Evolutionary conservation across 306 rosid species (phyloP), one percentile per base, ranked within the genome.

Genomic region (Chamaecrista fasciculata): DNA sequence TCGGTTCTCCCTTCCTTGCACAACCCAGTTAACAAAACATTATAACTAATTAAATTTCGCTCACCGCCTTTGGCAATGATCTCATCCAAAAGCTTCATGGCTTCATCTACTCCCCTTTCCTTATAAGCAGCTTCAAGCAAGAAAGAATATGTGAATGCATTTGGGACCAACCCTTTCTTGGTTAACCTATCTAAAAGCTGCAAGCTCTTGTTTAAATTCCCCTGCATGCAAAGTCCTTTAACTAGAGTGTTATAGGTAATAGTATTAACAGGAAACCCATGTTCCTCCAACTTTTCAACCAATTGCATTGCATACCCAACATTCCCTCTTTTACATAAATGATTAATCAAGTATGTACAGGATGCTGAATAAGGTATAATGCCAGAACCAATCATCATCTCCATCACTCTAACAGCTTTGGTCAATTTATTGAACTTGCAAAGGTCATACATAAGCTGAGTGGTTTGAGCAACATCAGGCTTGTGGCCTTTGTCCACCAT

Each of bases 301-400:
- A 94, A 33, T 67, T 94, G 97, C 91, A 94, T 79, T 46, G 99
- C 97, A 91, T 85, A 74, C 10, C 97, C 99, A 82, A 88, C 85
- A 67, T 84, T 82, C 8, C 97, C 97, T 68, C 80, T 85, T 69
- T 67, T 88, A 69, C 99, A 90, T 85, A 94, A 78, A 68, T 53
- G 78, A 71, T 72, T 87, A 10, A 94, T 84, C 81, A 94, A 82
- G 77, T 69, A 81, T 23, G 89, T 82, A 66, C 81, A 90, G 1
- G 96, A 83, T 33, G 91, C 79, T n/a, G 91, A 90, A 76, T 90
- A 87, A 15, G 97, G 96, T 65, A 76, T 84, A 15, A 85, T 69
- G 48, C 98, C 97, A 0, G 95, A 86, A 66, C 65, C 73, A 24
- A 90, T 67, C 87, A 88, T 88, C 85, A 86, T 82, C 82, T 94